Evolutionary conservation across 495 filamentous ascomycete genomes (phyloP).

Genomic region (Talaromyces borbonicus): DNA sequence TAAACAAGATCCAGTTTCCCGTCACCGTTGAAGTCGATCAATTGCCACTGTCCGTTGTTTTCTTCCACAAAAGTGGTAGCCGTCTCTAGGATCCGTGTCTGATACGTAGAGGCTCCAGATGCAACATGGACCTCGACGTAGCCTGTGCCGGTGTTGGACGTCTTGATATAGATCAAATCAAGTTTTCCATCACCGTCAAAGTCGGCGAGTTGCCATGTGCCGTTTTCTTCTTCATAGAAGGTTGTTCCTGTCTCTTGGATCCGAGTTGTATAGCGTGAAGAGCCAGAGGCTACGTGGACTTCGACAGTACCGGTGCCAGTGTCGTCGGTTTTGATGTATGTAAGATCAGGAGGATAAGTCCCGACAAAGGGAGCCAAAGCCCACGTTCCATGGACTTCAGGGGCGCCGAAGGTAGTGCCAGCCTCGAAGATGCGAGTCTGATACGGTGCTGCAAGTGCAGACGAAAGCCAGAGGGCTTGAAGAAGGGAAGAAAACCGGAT

Average conservation of each 20-base stretch:
- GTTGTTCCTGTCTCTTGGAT: slow-evolving; percentile 3
- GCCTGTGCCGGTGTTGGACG: slow-evolving; percentile 5
- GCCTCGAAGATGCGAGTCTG: slow-evolving; percentile 6
- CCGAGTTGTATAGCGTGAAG: slow-evolving; percentile 6
- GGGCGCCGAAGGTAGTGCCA: slow-evolving; percentile 3
- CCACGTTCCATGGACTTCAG: slow-evolving; percentile 5
- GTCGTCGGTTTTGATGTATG: slow-evolving; percentile 4
- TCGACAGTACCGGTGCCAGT: slow-evolving; percentile 5
- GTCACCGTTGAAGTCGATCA: slow-evolving; percentile 3
- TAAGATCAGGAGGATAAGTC: slow-evolving; percentile 4
- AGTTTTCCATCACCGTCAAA: slow-evolving; percentile 4
- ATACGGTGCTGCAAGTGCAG: slow-evolving; percentile 5
- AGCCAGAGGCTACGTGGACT: slow-evolving; percentile 5
- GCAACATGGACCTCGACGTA: slow-evolving; percentile 8
- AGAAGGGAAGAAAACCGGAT: not conserved
- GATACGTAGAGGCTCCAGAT: slow-evolving; percentile 6
- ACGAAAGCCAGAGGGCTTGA: not conserved
- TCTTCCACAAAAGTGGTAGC: slow-evolving; percentile 5
- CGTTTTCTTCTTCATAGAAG: slow-evolving; percentile 3
- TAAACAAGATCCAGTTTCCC: slow-evolving; percentile 8
- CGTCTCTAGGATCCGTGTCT: not conserved
- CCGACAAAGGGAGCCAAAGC: slow-evolving; percentile 1
- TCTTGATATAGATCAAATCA: slow-evolving; percentile 9
- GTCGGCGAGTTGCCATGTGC: slow-evolving; percentile 5
- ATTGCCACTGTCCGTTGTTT: slow-evolving; percentile 5